These are phyloP conservation scores for Lagenidium sp. DNA, from an alignment of 352 stramenopile genomes.

Conservation along the genomic window DNA sequence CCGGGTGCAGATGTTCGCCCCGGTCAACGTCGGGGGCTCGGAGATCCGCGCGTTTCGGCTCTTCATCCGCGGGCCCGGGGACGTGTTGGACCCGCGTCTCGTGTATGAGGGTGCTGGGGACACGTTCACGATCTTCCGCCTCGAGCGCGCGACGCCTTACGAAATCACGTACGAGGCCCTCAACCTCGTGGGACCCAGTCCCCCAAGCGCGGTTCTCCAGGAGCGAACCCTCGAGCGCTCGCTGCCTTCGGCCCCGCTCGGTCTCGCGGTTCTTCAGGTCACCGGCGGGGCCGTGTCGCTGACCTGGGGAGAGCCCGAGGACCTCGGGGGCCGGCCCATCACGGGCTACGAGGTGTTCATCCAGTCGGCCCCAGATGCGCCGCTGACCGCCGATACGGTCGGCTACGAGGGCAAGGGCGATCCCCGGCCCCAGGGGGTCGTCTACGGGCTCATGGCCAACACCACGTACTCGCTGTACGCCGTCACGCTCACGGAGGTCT, in stretches of 20 bases:
- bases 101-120: constrained; percentile 16
- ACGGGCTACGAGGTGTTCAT: constrained; percentile 37
- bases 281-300: constrained; percentile 36
- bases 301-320: constrained; percentile 39
- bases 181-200: constrained; percentile 37
- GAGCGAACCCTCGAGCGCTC: constrained; percentile 31
- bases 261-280: constrained; percentile 13
- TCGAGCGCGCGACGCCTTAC: constrained; percentile 24
- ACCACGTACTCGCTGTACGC: constrained; percentile 16
- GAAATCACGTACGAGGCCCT: constrained; percentile 37
- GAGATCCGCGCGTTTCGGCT: constrained; percentile 32
- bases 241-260: constrained; percentile 23
- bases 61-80: constrained; percentile 17
- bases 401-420: constrained; percentile 36
- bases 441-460: constrained; percentile 13
- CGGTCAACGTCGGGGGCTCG: constrained; percentile 33
- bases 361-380: constrained; percentile 2
- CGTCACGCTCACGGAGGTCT: constrained; percentile 12
- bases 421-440: neutral
- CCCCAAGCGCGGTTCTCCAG: constrained; percentile 10
- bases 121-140: constrained; percentile 21
- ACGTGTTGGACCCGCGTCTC: constrained; percentile 13
- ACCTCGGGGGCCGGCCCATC: constrained; percentile 35
- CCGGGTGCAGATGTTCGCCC: constrained; percentile 37
- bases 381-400: constrained; percentile 7